Percentiles rank a stretch among this genome's conserved stretches.
These are phyloP conservation scores for Pseudopyricularia javanii DNA, from an alignment of 2,329 filamentous ascomycete species.

Conservation along the genomic window DNA sequence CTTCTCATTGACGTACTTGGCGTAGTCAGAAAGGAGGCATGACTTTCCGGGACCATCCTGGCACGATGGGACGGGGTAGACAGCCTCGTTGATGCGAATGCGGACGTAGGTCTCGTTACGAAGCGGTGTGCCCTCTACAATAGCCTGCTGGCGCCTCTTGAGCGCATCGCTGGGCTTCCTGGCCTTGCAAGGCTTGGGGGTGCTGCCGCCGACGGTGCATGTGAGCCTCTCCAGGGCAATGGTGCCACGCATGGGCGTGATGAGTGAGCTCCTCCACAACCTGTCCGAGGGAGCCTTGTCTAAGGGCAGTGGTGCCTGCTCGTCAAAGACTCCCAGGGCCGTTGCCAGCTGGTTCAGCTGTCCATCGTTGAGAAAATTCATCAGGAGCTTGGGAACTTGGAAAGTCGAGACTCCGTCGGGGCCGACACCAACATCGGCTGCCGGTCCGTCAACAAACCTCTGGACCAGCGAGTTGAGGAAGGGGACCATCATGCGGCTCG, in stretches of 20 bases:
- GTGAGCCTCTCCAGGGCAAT: slow-evolving; percentile 51
- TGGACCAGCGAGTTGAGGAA: slow-evolving; percentile 41
- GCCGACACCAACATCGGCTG: slow-evolving; percentile 29
- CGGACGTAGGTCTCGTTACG: slow-evolving; percentile 34
- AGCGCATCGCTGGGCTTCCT: slow-evolving; percentile 4
- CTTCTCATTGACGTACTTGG: slow-evolving; percentile 29
- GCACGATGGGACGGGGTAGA: slow-evolving; percentile 46
- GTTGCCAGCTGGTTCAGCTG: slow-evolving; percentile 51
- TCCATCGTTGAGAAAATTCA: slow-evolving; percentile 53
- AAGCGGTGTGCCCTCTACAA: slow-evolving; percentile 1
- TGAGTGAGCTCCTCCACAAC: slow-evolving; percentile 41
- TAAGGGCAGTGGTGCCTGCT: slow-evolving; percentile 33
- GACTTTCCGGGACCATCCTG: slow-evolving; percentile 40
- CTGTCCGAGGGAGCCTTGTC: slow-evolving; percentile 31
- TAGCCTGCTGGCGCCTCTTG: not conserved
- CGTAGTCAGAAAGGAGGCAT: slow-evolving; percentile 34
- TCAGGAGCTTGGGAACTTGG: slow-evolving; percentile 41
- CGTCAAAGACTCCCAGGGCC: slow-evolving; percentile 48
- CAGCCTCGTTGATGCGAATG: slow-evolving; percentile 48
- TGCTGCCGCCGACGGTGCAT: slow-evolving; percentile 21
- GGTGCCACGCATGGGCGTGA: slow-evolving; percentile 52
- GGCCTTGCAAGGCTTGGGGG: slow-evolving; percentile 2
- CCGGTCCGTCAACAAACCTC: slow-evolving; percentile 38
- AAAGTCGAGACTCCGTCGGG: slow-evolving; percentile 30
- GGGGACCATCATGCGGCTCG: slow-evolving; percentile 48